phyloP scores from a whole-genome alignment of 2,329 filamentous ascomycete genomes.

The Aspergillus hortae region DNA sequence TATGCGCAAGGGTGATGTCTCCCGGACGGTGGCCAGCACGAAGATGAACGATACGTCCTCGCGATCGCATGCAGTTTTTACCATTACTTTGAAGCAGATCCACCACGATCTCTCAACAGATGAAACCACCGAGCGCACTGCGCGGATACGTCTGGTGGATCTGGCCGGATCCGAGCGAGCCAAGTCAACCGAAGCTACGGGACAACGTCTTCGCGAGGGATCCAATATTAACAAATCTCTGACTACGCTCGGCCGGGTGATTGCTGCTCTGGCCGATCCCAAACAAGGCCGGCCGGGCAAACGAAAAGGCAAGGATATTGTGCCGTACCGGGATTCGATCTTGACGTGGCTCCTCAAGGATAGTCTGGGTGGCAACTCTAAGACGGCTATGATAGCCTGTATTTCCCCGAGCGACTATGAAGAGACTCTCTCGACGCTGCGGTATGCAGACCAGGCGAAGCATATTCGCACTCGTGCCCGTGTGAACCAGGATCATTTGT shows the following conservation, averaged over 20 bases:
- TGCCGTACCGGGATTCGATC: conserved; percentile 90
- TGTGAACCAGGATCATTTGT: conserved; percentile 93
- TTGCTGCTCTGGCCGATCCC: conserved; percentile 78
- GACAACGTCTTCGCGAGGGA: conserved; percentile 83
- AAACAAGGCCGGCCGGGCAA: conserved; percentile 57
- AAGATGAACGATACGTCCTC: conserved; percentile 99
- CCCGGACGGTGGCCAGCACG: conserved; percentile 84
- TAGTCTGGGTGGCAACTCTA: conserved; percentile 91
- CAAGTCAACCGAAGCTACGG: conserved; percentile 92
- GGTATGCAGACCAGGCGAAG: conserved; percentile 97
- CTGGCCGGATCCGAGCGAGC: conserved; percentile 92
- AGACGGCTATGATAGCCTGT: conserved; percentile 98
- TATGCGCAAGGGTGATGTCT: conserved; percentile 86
- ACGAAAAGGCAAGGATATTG: conserved; percentile 66
- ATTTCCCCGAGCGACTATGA: conserved; percentile 96
- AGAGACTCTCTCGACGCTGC: conserved; percentile 90
- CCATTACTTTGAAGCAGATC: conserved; percentile 96
- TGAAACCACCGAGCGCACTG: conserved; percentile 91
- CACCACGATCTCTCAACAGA: conserved; percentile 97
- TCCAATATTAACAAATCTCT: conserved; percentile 99
- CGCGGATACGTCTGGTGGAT: conserved; percentile 91
- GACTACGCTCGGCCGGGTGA: conserved; percentile 91
- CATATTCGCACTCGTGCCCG: conserved; percentile 90
- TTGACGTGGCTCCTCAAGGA: conserved; percentile 88
- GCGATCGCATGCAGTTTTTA: conserved; percentile 95